Evolutionary conservation across 1,284 basidiomycete genomes (phyloP).

Genomic region (Stereum hirsutum): DNA sequence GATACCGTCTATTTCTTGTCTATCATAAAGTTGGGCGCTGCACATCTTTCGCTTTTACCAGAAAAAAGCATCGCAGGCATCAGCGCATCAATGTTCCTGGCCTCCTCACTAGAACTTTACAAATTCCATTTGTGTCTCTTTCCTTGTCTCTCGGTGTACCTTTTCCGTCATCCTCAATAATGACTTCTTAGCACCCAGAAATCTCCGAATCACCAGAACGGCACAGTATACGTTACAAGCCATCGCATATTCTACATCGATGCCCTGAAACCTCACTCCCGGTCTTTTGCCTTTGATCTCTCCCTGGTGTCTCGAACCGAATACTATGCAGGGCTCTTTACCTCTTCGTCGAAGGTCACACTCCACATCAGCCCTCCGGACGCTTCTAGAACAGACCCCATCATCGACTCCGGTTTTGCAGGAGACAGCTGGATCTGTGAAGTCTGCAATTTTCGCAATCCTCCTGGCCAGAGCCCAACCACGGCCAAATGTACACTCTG

Average conservation of each 20-base stretch:
- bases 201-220: conserved; percentile 61
- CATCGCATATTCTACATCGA: conserved; percentile 84
- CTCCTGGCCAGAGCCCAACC: conserved; percentile 54
- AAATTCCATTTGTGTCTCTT: too few relatives aligned
- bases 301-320: conserved; percentile 71
- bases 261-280: conserved; percentile 31
- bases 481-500: conserved; percentile 64
- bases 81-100: too few relatives aligned
- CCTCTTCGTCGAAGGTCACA: conserved; percentile 85
- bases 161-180: conserved; percentile 10
- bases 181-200: conserved; percentile 63
- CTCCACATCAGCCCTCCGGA: conserved; percentile 39
- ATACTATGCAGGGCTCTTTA: conserved; percentile 88
- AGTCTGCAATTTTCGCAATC: conserved; percentile 79
- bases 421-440: conserved; percentile 74
- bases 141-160: too few relatives aligned
- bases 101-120: too few relatives aligned
- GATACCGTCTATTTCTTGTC: too few relatives aligned
- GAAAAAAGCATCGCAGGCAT: too few relatives aligned
- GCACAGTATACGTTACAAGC: conserved; percentile 70
- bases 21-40: too few relatives aligned
- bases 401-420: too few relatives aligned
- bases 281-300: conserved; percentile 61
- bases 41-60: too few relatives aligned
- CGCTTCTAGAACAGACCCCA: conserved; percentile 15